Conservation (phyloP, 306 rosid species). For the Rosa multiflora region DNA sequence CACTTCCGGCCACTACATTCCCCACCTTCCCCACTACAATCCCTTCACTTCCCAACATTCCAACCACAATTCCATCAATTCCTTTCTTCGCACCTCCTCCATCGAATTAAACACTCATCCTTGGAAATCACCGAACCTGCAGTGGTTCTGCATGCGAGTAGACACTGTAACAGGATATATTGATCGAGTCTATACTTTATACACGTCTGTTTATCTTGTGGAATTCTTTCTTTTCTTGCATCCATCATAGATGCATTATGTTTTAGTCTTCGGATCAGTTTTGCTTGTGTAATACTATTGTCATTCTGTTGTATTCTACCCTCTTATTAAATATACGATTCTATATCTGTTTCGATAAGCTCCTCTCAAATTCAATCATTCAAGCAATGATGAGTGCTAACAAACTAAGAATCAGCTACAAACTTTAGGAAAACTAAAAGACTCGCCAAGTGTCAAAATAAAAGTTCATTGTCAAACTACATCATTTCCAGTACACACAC, state of each 20-base stretch:
- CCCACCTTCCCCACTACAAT: slow-evolving; percentile 20
- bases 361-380: not conserved
- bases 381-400: not conserved
- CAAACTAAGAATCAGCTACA: not conserved
- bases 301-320: not conserved
- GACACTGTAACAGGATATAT: not conserved
- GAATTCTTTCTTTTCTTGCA: not conserved
- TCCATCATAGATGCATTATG: not conserved
- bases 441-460: not conserved
- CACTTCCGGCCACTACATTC: slow-evolving; percentile 18
- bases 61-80: slow-evolving; percentile 13
- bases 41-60: slow-evolving; percentile 24
- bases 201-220: not conserved
- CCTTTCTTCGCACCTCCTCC: slow-evolving; percentile 26
- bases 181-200: not conserved
- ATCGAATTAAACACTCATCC: slow-evolving; percentile 15
- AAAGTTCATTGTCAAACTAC: not conserved
- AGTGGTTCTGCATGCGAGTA: not conserved
- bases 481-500: not conserved
- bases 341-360: not conserved
- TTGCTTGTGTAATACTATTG: not conserved
- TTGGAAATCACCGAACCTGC: not conserved
- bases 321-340: not conserved
- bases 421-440: not conserved
- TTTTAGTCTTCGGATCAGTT: not conserved